phyloP scores from a whole-genome alignment of 257 asterid species.

The Coffea eugenioides region DNA sequence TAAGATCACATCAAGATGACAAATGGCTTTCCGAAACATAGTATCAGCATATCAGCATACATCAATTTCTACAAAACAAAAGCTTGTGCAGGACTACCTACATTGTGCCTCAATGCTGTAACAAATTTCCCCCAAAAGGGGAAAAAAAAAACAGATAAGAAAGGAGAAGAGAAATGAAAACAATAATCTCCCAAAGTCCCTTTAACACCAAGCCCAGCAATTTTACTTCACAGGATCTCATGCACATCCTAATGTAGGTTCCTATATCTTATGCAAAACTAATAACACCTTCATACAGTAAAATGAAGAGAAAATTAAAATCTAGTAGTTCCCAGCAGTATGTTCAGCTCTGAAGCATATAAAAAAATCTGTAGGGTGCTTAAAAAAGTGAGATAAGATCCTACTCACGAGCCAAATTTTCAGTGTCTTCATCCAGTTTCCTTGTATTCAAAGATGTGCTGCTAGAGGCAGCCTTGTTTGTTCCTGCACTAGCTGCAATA shows the following conservation, averaged over 20 bases:
- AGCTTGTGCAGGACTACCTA: neutral
- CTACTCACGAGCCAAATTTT: constrained; percentile 82
- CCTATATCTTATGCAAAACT: neutral
- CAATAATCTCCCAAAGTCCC: neutral
- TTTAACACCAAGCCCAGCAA: neutral
- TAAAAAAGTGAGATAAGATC: constrained; percentile 5
- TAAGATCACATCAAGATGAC: neutral
- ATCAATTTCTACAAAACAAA: neutral
- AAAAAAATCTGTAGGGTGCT: neutral
- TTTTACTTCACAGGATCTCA: neutral
- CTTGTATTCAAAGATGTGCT: constrained; percentile 72
- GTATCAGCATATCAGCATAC: neutral
- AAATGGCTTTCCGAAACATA: neutral
- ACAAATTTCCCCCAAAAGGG: neutral
- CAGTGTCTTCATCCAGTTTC: constrained; percentile 94
- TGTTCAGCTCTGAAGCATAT: neutral
- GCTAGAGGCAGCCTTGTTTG: constrained; percentile 88
- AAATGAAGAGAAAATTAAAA: neutral
- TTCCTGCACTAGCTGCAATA: constrained; percentile 74
- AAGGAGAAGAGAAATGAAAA: neutral
- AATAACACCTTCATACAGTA: neutral
- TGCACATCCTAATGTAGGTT: neutral
- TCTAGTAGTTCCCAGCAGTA: neutral
- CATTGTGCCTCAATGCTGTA: too few species aligned
- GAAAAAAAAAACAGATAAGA: neutral